Percentiles rank a stretch among this genome's conserved stretches.
Conservation (phyloP, 306 rosid species). For the Begonia fuchsioides region DNA sequence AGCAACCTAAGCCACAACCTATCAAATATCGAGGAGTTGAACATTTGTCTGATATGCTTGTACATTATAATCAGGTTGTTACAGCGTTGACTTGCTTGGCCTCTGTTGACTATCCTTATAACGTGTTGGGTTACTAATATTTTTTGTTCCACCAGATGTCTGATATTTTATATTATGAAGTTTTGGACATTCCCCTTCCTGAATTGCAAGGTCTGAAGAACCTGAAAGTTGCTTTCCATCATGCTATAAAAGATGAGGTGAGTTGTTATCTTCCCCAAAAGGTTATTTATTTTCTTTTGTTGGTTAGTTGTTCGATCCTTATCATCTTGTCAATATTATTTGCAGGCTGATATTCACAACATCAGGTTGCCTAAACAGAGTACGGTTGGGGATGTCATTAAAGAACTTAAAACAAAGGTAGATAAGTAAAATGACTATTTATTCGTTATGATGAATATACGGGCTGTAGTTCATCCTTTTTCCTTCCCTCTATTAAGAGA, state of each 20-base stretch:
- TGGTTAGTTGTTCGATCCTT: conserved; percentile 1
- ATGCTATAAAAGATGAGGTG: conserved; percentile 73
- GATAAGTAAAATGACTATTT: too few relatives aligned
- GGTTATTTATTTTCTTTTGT: background rate
- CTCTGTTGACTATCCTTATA: background rate
- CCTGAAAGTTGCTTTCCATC: conserved; percentile 73
- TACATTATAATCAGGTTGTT: conserved; percentile 61
- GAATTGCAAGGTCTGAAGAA: conserved; percentile 66
- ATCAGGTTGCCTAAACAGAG: conserved; percentile 71
- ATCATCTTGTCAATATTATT: conserved; percentile 10
- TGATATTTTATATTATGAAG: conserved; percentile 66
- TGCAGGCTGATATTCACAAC: conserved; percentile 59
- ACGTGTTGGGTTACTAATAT: conserved; percentile 5
- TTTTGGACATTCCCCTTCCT: conserved; percentile 76
- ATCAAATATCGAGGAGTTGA: conserved; percentile 66
- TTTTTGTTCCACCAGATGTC: conserved; percentile 36
- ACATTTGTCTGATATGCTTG: conserved; percentile 65
- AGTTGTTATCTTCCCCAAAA: conserved; percentile 7
- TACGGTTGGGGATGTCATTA: conserved; percentile 58
- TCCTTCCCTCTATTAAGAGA: too few relatives aligned
- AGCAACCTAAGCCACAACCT: conserved; percentile 85
- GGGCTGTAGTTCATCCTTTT: too few relatives aligned
- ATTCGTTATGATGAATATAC: too few relatives aligned
- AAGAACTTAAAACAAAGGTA: conserved; percentile 56
- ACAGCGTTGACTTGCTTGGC: conserved; percentile 4